These are phyloP conservation scores for Fusarium nematophilum DNA, from an alignment of 2,329 filamentous ascomycete genomes.

Conservation along the genomic window DNA sequence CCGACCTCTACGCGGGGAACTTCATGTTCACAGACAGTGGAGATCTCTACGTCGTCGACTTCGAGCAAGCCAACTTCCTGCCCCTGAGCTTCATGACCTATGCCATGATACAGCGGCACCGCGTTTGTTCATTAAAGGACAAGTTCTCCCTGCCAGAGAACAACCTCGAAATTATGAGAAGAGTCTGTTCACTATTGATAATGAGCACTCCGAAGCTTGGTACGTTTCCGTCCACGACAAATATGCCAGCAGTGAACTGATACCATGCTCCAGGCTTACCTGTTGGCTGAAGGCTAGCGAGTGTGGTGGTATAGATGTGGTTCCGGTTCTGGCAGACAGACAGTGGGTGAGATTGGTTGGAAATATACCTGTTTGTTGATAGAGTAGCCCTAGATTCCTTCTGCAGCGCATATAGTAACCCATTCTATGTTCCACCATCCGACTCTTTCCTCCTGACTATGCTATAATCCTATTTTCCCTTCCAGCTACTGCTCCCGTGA, in stretches of 20 bases:
- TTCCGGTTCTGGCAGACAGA: no score
- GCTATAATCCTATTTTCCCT: no score
- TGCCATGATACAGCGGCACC: slow-evolving; percentile 6
- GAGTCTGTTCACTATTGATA: not conserved
- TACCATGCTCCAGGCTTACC: not conserved
- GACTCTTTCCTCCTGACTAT: no score
- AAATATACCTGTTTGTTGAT: no score
- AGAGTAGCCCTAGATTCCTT: no score
- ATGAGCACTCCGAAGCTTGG: not conserved
- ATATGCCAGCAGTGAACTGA: not conserved
- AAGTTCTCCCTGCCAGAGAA: slow-evolving; percentile 1
- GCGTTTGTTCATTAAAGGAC: not conserved
- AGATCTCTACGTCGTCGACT: slow-evolving; percentile 7
- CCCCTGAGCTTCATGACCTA: slow-evolving; percentile 18
- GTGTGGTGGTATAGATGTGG: no score
- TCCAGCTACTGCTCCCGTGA: no score
- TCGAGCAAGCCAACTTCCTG: slow-evolving; percentile 8
- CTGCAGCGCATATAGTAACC: no score
- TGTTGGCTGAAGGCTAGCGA: not conserved
- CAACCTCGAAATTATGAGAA: slow-evolving; percentile 4
- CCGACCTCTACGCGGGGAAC: slow-evolving; percentile 10
- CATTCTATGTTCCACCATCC: no score
- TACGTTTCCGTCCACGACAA: not conserved
- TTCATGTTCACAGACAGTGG: slow-evolving; percentile 6
- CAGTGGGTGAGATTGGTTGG: no score